These are phyloP conservation scores for Kokia cookei DNA, from an alignment of 441 rosid genomes.

Conservation along the genomic window DNA sequence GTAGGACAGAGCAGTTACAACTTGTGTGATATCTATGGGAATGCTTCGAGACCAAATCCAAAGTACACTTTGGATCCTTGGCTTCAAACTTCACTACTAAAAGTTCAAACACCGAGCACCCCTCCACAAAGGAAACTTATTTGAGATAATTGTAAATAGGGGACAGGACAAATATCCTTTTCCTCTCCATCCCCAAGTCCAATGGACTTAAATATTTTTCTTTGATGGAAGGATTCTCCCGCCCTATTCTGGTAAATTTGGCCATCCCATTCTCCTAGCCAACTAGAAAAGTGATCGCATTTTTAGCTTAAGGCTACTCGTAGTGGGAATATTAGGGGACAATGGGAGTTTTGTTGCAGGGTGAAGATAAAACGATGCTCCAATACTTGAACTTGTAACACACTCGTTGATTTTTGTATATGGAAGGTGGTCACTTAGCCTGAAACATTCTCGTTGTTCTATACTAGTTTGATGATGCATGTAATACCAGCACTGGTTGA, in stretches of 20 bases:
- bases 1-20: constrained; percentile 50
- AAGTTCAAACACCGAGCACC: constrained; percentile 42
- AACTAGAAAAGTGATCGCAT: not conserved
- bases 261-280: not conserved
- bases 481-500: not conserved
- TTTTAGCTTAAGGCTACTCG: not conserved
- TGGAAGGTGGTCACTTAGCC: constrained; percentile 8
- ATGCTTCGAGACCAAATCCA: constrained; percentile 44
- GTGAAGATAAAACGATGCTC: not conserved
- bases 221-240: not conserved
- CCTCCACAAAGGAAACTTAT: constrained; percentile 59
- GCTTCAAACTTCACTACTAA: constrained; percentile 43
- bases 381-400: constrained; percentile 15
- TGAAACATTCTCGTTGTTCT: constrained; percentile 20
- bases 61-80: constrained; percentile 33
- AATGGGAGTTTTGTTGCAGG: not conserved
- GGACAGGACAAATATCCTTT: not conserved
- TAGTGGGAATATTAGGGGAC: not conserved
- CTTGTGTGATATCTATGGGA: constrained; percentile 42
- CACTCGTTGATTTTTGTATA: constrained; percentile 17
- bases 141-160: constrained; percentile 38
- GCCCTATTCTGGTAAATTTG: not conserved
- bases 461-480: not conserved
- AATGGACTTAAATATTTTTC: not conserved
- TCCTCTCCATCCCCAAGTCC: constrained; percentile 4